Evolutionary conservation across 2,329 filamentous ascomycete species (phyloP).

Genomic region (Talaromyces sp.): DNA sequence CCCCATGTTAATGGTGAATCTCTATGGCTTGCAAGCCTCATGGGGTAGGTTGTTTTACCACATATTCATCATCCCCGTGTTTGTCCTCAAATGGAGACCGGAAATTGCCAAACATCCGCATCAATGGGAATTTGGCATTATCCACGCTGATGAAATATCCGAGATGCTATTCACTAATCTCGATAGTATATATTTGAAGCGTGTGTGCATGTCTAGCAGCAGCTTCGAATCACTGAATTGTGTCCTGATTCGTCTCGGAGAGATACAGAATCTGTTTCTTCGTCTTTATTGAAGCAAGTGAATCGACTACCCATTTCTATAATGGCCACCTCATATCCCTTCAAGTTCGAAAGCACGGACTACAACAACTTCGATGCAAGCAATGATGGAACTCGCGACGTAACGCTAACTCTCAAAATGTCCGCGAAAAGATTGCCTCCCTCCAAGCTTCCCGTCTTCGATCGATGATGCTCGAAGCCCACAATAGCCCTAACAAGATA

Average conservation of each 20-base stretch:
- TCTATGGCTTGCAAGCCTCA: not conserved
- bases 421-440: conserved; percentile 10
- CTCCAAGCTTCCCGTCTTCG: conserved; percentile 26
- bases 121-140: not conserved
- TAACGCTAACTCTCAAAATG: conserved; percentile 13
- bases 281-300: not conserved
- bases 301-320: not conserved
- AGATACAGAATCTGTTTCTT: not conserved
- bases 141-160: not conserved
- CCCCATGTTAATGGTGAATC: not conserved
- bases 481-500: conserved; percentile 43
- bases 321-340: not conserved
- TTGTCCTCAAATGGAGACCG: not conserved
- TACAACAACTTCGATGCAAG: not conserved
- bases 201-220: not conserved
- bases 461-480: conserved; percentile 39
- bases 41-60: not conserved
- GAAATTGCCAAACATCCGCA: not conserved
- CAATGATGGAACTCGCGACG: not conserved
- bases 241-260: not conserved
- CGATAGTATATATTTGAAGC: not conserved
- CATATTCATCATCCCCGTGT: not conserved
- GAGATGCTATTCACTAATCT: not conserved
- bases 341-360: not conserved
- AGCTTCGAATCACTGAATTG: not conserved